Conservation (phyloP, 495 filamentous ascomycete genomes). For the Letharia columbiana region DNA sequence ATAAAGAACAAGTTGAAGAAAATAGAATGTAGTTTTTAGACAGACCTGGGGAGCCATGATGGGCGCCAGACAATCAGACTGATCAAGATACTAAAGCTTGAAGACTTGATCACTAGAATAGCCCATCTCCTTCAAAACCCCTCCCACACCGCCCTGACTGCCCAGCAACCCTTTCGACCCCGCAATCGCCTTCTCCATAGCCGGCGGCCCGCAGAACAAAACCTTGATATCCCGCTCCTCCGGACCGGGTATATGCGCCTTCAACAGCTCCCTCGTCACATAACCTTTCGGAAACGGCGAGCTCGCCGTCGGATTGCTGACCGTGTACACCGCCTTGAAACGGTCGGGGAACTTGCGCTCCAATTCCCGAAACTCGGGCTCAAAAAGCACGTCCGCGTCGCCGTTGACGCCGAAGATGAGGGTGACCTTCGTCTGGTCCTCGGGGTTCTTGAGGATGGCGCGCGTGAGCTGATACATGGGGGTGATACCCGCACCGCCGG, state of each 20-base stretch:
- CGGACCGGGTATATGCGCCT: background rate
- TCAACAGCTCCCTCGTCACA: background rate
- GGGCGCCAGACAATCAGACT: too few species aligned
- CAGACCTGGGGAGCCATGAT: too few species aligned
- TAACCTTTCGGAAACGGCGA: background rate
- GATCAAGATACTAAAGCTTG: background rate
- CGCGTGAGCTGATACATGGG: slow-evolving; percentile 55
- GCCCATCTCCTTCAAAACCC: background rate
- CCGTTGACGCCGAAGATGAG: slow-evolving; percentile 81
- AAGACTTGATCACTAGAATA: background rate
- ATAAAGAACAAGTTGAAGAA: too few species aligned
- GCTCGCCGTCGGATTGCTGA: background rate
- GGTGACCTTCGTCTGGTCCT: slow-evolving; percentile 93
- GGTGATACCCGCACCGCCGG: slow-evolving; percentile 57
- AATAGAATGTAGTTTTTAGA: too few species aligned
- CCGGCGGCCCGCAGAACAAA: background rate
- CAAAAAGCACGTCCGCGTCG: slow-evolving; percentile 83
- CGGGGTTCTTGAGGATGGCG: slow-evolving; percentile 87
- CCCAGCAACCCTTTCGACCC: background rate
- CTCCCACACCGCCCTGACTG: background rate
- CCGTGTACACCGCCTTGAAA: background rate
- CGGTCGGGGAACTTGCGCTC: slow-evolving; percentile 42
- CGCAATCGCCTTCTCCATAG: background rate
- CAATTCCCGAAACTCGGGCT: slow-evolving; percentile 68
- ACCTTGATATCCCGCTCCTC: background rate